Evolutionary conservation across 441 rosid genomes (phyloP).

Genomic region (Raphanus hybrid): DNA sequence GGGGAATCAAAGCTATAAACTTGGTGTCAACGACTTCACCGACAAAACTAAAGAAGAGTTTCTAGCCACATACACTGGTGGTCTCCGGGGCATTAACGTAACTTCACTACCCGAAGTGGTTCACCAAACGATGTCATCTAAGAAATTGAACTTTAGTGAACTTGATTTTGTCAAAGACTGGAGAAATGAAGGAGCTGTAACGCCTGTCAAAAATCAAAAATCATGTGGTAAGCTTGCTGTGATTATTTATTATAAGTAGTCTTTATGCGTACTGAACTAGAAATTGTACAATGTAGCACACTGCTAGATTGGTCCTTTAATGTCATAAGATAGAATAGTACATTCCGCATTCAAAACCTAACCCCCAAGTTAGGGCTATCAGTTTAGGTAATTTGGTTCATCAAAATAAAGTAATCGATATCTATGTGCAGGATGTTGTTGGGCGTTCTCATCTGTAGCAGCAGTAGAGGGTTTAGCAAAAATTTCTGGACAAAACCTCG

Average conservation of each 20-base stretch:
- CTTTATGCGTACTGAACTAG: neutral
- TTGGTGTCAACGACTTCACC: slow-evolving; percentile 45
- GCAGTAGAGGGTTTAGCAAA: slow-evolving; percentile 43
- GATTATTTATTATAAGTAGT: neutral
- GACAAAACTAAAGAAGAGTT: slow-evolving; percentile 50
- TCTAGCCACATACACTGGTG: slow-evolving; percentile 35
- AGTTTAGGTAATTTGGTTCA: neutral
- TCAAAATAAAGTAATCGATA: neutral
- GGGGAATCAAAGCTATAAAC: slow-evolving; percentile 34
- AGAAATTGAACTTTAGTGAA: slow-evolving; percentile 35
- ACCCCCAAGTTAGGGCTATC: neutral
- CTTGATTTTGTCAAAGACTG: slow-evolving; percentile 41
- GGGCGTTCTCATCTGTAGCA: slow-evolving; percentile 48
- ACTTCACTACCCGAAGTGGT: slow-evolving; percentile 7
- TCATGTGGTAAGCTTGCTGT: slow-evolving; percentile 45
- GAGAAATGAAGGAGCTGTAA: slow-evolving; percentile 54
- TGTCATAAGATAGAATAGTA: neutral
- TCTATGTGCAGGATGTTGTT: slow-evolving; percentile 34
- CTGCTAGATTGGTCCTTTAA: neutral
- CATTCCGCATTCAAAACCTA: neutral
- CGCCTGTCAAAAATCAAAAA: slow-evolving; percentile 44
- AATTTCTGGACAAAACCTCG: slow-evolving; percentile 28
- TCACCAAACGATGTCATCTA: neutral
- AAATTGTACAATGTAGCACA: neutral
- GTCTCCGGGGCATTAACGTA: slow-evolving; percentile 2